Evolutionary conservation across 345 rosid species (phyloP).

Genomic region (Eucalyptus curtisii): DNA sequence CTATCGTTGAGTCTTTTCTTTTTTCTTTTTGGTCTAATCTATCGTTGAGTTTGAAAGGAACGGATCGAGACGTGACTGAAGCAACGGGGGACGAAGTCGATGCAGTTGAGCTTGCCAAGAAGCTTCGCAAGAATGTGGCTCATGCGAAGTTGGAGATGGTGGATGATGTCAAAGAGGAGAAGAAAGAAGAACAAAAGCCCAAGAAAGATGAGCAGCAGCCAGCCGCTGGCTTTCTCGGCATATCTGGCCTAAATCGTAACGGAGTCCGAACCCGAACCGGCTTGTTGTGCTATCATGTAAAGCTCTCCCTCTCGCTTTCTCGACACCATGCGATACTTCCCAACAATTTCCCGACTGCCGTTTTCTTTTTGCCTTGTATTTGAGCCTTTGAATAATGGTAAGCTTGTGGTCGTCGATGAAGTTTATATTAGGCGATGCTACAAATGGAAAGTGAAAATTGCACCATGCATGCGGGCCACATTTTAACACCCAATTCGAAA

Average conservation of each 20-base stretch:
- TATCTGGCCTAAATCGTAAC: neutral
- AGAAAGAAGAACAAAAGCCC: neutral
- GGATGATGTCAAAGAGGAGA: neutral
- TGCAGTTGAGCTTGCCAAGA: neutral
- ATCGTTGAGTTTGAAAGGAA: neutral
- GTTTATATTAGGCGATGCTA: neutral
- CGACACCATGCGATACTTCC: neutral
- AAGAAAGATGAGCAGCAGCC: neutral
- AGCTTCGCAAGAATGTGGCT: neutral
- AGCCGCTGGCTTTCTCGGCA: neutral
- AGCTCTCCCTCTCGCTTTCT: neutral
- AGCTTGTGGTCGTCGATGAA: neutral
- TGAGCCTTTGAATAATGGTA: neutral
- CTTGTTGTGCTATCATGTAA: neutral
- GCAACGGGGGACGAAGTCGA: slow-evolving; percentile 1
- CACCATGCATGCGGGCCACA: neutral
- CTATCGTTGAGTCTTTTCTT: neutral
- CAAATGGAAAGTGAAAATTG: neutral
- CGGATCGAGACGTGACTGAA: neutral
- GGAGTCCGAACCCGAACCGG: neutral
- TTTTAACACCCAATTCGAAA: too few relatives aligned
- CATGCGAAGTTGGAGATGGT: neutral
- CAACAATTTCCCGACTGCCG: neutral
- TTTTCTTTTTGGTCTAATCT: neutral
- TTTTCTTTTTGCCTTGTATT: neutral